Percentiles rank a stretch among this genome's conserved stretches.
These are phyloP conservation scores for Coemansia sp. DNA, from an alignment of 192 early-diverging fungal genomes.

Conservation along the genomic window DNA sequence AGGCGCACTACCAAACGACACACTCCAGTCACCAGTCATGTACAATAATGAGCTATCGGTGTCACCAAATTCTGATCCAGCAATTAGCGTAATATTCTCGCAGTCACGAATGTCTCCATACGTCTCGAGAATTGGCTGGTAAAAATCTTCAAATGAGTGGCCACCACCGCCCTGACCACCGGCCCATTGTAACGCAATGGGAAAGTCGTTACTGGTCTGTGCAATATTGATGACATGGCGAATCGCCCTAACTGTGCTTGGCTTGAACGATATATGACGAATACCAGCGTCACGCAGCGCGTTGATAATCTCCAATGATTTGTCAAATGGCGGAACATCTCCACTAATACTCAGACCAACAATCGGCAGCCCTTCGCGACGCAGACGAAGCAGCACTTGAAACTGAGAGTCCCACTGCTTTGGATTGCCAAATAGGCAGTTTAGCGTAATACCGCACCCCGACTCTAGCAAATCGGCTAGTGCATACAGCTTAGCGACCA, in stretches of 20 bases:
- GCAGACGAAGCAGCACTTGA: constrained; percentile 74
- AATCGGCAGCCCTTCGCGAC: constrained; percentile 83
- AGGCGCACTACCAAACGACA: constrained; percentile 71
- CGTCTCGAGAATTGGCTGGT: constrained; percentile 78
- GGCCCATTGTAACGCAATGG: constrained; percentile 93
- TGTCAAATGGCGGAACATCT: constrained; percentile 83
- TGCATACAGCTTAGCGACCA: constrained; percentile 68
- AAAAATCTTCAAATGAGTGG: constrained; percentile 95
- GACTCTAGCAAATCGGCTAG: constrained; percentile 71
- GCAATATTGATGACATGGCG: constrained; percentile 83
- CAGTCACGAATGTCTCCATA: constrained; percentile 69
- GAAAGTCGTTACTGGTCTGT: constrained; percentile 74
- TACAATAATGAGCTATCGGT: constrained; percentile 83
- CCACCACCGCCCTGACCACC: constrained; percentile 94
- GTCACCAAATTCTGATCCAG: constrained; percentile 89
- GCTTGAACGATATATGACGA: constrained; percentile 81
- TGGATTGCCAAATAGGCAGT: constrained; percentile 87
- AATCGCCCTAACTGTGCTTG: constrained; percentile 75
- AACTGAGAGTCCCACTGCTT: constrained; percentile 83
- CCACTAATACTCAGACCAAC: constrained; percentile 89
- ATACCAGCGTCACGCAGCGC: constrained; percentile 76
- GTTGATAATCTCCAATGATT: constrained; percentile 75
- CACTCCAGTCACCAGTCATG: constrained; percentile 90
- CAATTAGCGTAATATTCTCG: constrained; percentile 80
- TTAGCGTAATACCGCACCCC: constrained; percentile 88